Conservation (phyloP, 805 yeast genomes). For the Saturnispora quitensis region DNA sequence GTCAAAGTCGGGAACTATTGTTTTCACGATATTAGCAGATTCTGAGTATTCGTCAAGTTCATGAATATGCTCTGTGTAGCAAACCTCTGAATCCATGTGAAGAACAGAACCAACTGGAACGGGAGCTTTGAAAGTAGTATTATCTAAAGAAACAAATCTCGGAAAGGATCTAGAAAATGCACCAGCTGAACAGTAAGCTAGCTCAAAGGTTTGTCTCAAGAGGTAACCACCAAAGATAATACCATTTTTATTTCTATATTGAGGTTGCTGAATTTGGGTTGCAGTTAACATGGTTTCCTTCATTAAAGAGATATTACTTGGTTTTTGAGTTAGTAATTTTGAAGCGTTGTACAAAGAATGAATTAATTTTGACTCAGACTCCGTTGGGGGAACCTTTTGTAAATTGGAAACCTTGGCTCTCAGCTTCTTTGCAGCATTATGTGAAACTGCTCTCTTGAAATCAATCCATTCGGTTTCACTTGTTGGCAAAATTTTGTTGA, state of each 20-base stretch:
- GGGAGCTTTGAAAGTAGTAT: constrained; percentile 87
- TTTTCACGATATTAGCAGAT: constrained; percentile 19
- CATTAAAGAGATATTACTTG: constrained; percentile 55
- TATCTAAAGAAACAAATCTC: constrained; percentile 80
- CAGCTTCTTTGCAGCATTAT: constrained; percentile 76
- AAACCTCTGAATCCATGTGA: constrained; percentile 72
- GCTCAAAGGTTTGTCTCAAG: constrained; percentile 85
- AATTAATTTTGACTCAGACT: constrained; percentile 61
- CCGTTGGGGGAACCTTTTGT: constrained; percentile 63
- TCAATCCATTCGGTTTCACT: constrained; percentile 73
- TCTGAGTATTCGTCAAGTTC: constrained; percentile 21
- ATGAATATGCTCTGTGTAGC: constrained; percentile 76
- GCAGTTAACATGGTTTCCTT: constrained; percentile 61
- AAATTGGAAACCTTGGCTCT: constrained; percentile 58
- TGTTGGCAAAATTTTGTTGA: constrained; percentile 70
- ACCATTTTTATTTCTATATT: constrained; percentile 88
- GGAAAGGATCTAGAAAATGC: constrained; percentile 81
- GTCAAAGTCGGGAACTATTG: constrained; percentile 37
- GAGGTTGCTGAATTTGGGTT: constrained; percentile 91
- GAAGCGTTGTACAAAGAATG: constrained; percentile 67
- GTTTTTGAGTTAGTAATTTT: constrained; percentile 30
- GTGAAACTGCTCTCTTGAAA: constrained; percentile 81
- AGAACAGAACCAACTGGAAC: constrained; percentile 93
- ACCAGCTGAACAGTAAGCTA: constrained; percentile 89
- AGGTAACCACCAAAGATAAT: constrained; percentile 95